A percentile compares a stretch with the other conserved stretches of the same genome.
These are phyloP conservation scores for Pestalotiopsis fici DNA, from an alignment of 2,329 filamentous ascomycete species.

Conservation along the genomic window DNA sequence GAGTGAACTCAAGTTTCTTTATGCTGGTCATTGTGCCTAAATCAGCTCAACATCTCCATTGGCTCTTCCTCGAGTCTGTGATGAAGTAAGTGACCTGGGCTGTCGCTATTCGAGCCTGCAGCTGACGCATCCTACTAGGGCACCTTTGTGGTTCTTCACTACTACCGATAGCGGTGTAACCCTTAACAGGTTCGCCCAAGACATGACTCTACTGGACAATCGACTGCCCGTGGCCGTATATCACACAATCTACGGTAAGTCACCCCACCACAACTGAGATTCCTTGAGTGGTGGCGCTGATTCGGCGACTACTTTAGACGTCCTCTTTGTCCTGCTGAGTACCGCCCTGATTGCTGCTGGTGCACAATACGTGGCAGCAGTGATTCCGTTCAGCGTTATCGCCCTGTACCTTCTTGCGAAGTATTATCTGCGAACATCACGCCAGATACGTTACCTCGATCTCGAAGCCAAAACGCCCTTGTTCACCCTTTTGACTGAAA, in stretches of 20 bases:
- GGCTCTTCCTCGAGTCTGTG: background rate
- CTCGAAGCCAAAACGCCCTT: conserved; percentile 44
- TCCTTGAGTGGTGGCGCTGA: background rate
- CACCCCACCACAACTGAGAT: background rate
- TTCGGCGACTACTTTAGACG: background rate
- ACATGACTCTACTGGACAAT: background rate
- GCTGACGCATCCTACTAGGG: background rate
- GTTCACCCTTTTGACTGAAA: conserved; percentile 45
- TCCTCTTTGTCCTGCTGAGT: background rate
- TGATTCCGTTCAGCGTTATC: conserved; percentile 8
- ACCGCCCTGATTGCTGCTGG: background rate
- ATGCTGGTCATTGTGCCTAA: background rate
- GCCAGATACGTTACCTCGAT: conserved; percentile 46
- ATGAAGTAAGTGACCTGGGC: background rate
- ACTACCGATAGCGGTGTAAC: background rate
- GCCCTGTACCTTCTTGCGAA: conserved; percentile 41
- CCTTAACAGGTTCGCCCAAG: background rate
- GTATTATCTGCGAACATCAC: conserved; percentile 46
- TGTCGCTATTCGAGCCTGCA: background rate
- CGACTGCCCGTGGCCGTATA: background rate
- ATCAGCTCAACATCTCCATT: background rate
- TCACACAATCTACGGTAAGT: background rate
- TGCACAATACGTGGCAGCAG: background rate
- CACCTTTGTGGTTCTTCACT: background rate
- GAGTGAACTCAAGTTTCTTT: background rate